Evolutionary conservation across 192 early-diverging fungal species (phyloP).

Genomic region (Borealophlyctis nickersoniae): DNA sequence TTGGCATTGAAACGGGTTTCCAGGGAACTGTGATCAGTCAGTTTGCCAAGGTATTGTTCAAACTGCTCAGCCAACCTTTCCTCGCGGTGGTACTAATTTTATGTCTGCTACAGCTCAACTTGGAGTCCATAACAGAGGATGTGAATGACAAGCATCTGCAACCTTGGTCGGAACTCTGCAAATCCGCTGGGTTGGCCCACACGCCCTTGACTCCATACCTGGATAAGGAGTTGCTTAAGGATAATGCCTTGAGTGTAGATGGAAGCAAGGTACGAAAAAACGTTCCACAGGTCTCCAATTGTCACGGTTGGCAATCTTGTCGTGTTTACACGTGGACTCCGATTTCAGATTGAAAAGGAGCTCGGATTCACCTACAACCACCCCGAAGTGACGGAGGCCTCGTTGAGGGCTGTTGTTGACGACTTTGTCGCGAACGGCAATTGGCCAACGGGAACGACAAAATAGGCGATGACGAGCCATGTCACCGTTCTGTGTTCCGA

Average conservation of each 20-base stretch:
- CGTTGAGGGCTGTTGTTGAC: slow-evolving; percentile 68
- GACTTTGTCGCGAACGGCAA: slow-evolving; percentile 77
- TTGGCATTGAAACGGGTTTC: slow-evolving; percentile 81
- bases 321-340: not conserved
- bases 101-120: slow-evolving; percentile 61
- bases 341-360: slow-evolving; percentile 55
- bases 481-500: too few relatives aligned
- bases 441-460: slow-evolving; percentile 72
- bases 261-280: slow-evolving; percentile 58
- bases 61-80: not conserved
- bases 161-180: slow-evolving; percentile 87
- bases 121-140: slow-evolving; percentile 83
- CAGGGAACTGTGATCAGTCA: slow-evolving; percentile 72
- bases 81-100: not conserved
- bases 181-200: slow-evolving; percentile 62
- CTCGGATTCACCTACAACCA: slow-evolving; percentile 70
- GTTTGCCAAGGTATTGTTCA: slow-evolving; percentile 66
- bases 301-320: slow-evolving; percentile 9
- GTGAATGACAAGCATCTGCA: slow-evolving; percentile 91
- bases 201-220: slow-evolving; percentile 91
- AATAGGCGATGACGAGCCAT: slow-evolving; percentile 16
- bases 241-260: slow-evolving; percentile 80
- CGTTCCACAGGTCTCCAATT: slow-evolving; percentile 3
- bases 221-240: slow-evolving; percentile 86
- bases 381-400: slow-evolving; percentile 63